Percentiles rank a stretch among this genome's conserved stretches.
Conservation (phyloP, 371 early-diverging fungal species). For the Batkoa obscura region DNA sequence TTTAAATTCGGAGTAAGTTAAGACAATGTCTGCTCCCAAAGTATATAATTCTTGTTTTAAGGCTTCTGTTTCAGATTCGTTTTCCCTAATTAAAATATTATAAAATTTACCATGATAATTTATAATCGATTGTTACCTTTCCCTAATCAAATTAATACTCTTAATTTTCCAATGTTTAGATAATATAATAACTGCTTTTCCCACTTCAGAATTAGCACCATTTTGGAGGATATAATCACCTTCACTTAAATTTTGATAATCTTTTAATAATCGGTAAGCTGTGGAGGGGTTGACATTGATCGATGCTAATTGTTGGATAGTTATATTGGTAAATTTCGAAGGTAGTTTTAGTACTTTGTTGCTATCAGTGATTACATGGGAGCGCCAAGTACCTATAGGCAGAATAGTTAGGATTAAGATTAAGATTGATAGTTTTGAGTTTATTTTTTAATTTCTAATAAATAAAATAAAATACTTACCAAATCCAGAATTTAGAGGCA, state of each 20-base stretch:
- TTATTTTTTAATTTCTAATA: too few relatives aligned
- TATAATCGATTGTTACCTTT: constrained; percentile 20
- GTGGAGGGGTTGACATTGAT: constrained; percentile 80
- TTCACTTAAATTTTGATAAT: constrained; percentile 43
- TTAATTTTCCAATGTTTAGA: constrained; percentile 57
- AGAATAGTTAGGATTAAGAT: too few relatives aligned
- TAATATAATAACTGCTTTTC: constrained; percentile 81
- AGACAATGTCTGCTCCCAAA: constrained; percentile 63
- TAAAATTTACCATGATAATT: background rate
- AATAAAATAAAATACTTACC: constrained; percentile 16
- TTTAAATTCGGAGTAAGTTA: constrained; percentile 29
- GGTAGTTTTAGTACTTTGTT: constrained; percentile 20
- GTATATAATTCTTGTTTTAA: constrained; percentile 27
- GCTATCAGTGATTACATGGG: constrained; percentile 26
- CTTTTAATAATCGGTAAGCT: constrained; percentile 82
- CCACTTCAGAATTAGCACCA: constrained; percentile 88
- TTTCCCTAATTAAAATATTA: too few relatives aligned
- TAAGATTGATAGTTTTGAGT: too few relatives aligned
- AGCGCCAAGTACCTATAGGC: constrained; percentile 75
- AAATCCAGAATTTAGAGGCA: constrained; percentile 39
- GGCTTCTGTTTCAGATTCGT: constrained; percentile 36
- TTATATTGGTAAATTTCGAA: constrained; percentile 19
- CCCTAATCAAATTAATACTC: constrained; percentile 77
- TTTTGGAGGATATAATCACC: constrained; percentile 87
- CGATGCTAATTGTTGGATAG: constrained; percentile 44